Base-by-base conservation (phyloP, 352 stramenopile genomes). In the Labyrinthula sp. region DNA sequence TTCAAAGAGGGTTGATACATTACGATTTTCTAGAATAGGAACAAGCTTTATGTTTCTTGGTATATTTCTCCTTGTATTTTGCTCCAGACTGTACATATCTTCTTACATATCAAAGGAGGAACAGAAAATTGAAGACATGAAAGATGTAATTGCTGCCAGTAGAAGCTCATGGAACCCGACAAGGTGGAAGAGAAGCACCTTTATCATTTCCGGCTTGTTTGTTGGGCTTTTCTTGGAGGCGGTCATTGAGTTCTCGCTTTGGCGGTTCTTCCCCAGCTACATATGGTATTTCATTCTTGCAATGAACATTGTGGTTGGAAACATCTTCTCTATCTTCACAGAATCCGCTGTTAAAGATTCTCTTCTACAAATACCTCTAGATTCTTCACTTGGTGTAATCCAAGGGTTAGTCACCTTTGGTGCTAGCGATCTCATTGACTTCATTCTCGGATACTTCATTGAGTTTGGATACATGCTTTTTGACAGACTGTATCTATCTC, bases 221-320 rank as follows among this genome's bases (percentile, higher is more conserved):
- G 69, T 92, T 10, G 75, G 70, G 3, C 60, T 95, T 2, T 89
- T 94, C 22, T 68, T 92, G 27, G 73, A 87, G 4, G 57, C 93
- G 3, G 73, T 94, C 59, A 64, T 94, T 10, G 85, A 95, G 59
- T 86, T 92, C 35, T 93, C 79, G 10, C 94, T 92, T 50, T 95
- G 83, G 84, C 68, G 66, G 30, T 66, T 73, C 6, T 95, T 93
- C 54, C 81, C 80, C 9, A 62, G 71, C 37, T 89, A 93, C 60
- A 87, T 95, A 56, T 95, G 89, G 65, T 89, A 88, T 54, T 77
- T 91, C 5, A 90, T 94, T 35, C 67, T 95, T 37, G 64, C 72
- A 5, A 75, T 86, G 37, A 84, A 91, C 46, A n/a, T n/a, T n/a
- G 57, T 94, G 9, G 43, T 95, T 9, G 81, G 77, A 31, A 67